A percentile compares a stretch with the other conserved stretches of the same genome.
These are phyloP conservation scores for Monosporozyma servazzii DNA, from an alignment of 805 yeast genomes.

Conservation along the genomic window DNA sequence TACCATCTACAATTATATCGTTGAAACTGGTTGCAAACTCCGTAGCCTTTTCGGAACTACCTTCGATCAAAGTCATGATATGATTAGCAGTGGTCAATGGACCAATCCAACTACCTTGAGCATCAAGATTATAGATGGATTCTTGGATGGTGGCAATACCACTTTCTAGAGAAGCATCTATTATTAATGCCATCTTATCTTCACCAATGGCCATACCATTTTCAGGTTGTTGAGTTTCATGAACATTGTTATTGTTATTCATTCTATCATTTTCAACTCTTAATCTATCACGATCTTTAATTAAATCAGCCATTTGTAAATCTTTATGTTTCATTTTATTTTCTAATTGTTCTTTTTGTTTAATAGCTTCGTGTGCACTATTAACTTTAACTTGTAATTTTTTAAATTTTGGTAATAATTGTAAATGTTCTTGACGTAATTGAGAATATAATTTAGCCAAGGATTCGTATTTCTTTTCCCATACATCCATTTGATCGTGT, in stretches of 20 bases:
- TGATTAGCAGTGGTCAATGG: slow-evolving; percentile 6
- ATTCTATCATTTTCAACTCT: slow-evolving; percentile 59
- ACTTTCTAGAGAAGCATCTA: slow-evolving; percentile 61
- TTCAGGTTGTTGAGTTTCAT: slow-evolving; percentile 32
- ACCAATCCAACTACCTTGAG: slow-evolving; percentile 37
- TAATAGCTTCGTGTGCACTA: slow-evolving; percentile 81
- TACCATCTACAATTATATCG: slow-evolving; percentile 63
- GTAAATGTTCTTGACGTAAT: slow-evolving; percentile 83
- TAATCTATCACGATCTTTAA: slow-evolving; percentile 83
- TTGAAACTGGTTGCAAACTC: slow-evolving; percentile 54
- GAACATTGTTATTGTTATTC: neutral
- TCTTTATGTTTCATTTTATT: slow-evolving; percentile 78
- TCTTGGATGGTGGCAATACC: slow-evolving; percentile 70
- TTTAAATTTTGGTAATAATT: slow-evolving; percentile 66
- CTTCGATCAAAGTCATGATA: slow-evolving; percentile 50
- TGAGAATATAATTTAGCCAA: slow-evolving; percentile 85
- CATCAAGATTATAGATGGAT: slow-evolving; percentile 55
- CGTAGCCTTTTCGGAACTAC: slow-evolving; percentile 60
- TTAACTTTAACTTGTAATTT: slow-evolving; percentile 79
- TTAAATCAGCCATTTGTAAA: slow-evolving; percentile 78
- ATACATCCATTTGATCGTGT: slow-evolving; percentile 65
- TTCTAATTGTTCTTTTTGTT: slow-evolving; percentile 72
- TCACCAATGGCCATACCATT: slow-evolving; percentile 22
- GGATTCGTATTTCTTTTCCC: slow-evolving; percentile 84
- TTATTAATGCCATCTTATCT: slow-evolving; percentile 43